phyloP scores from a whole-genome alignment of 2,329 filamentous ascomycete species.

The Teratosphaeria viscida region DNA sequence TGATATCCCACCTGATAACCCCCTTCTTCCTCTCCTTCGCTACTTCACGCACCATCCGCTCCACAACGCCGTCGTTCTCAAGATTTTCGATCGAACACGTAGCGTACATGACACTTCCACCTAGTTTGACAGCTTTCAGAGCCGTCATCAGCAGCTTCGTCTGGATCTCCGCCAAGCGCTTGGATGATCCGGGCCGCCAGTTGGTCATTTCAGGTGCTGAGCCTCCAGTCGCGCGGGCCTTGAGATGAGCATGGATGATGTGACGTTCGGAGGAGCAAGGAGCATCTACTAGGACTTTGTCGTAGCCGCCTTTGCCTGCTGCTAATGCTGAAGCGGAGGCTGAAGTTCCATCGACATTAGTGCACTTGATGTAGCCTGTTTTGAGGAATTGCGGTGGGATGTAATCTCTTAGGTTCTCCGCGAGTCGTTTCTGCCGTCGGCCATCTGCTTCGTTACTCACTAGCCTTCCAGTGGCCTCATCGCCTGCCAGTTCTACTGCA shows the following conservation, averaged over 20 bases:
- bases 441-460: constrained; percentile 8
- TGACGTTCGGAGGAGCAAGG: constrained; percentile 34
- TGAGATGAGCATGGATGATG: constrained; percentile 27
- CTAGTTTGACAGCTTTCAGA: constrained; percentile 24
- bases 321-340: not conserved
- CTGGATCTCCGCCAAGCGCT: constrained; percentile 26
- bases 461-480: not conserved
- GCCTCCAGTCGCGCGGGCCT: constrained; percentile 21
- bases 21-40: constrained; percentile 30
- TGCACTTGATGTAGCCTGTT: not conserved
- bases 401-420: constrained; percentile 7
- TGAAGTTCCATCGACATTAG: constrained; percentile 4
- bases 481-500: not conserved
- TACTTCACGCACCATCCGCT: constrained; percentile 24
- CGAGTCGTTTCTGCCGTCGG: constrained; percentile 6
- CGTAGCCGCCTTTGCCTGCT: constrained; percentile 22
- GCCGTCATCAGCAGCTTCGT: constrained; percentile 29
- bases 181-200: constrained; percentile 28
- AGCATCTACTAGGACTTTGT: constrained; percentile 32
- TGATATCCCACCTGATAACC: constrained; percentile 22
- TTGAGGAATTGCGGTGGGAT: constrained; percentile 4
- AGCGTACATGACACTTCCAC: constrained; percentile 31
- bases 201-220: constrained; percentile 27
- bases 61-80: constrained; percentile 34
- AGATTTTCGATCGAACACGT: constrained; percentile 31